A percentile compares a stretch with the other conserved stretches of the same genome.
Evolutionary conservation across 306 rosid genomes (phyloP).

Genomic region (Castanopsis chinensis): DNA sequence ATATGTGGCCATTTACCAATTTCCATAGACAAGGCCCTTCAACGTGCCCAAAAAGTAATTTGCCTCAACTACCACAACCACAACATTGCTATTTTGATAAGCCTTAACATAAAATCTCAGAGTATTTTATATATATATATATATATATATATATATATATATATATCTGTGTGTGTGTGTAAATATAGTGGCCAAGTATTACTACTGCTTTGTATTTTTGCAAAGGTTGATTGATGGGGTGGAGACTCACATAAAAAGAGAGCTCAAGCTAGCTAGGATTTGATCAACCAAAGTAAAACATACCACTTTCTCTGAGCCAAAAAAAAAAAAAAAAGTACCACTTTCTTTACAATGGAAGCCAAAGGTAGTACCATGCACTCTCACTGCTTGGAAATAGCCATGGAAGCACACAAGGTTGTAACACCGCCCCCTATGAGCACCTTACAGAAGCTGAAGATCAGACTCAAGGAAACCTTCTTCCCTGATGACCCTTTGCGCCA

Average conservation of each 20-base stretch:
- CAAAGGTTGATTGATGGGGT: slow-evolving; percentile 28
- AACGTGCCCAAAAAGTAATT: background rate
- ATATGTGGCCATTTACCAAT: background rate
- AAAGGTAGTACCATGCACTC: slow-evolving; percentile 21
- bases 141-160: no score
- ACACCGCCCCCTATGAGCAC: slow-evolving; percentile 66
- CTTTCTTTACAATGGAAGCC: slow-evolving; percentile 9
- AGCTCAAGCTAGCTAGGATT: background rate
- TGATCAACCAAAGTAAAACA: slow-evolving; percentile 6
- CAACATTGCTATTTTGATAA: background rate
- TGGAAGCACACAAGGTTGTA: slow-evolving; percentile 75
- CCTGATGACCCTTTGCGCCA: slow-evolving; percentile 95
- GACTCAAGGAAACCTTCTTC: slow-evolving; percentile 81
- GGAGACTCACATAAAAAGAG: slow-evolving; percentile 13
- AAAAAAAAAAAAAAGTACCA: background rate
- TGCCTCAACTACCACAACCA: background rate
- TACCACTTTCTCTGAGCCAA: background rate
- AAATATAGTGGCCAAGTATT: background rate
- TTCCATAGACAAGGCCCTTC: background rate
- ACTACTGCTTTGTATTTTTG: slow-evolving; percentile 10
- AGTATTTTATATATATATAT: no score
- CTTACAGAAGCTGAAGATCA: slow-evolving; percentile 42
- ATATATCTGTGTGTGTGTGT: rapidly evolving
- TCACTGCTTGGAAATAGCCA: slow-evolving; percentile 45
- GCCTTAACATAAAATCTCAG: background rate